These are phyloP conservation scores for Fusarium devonianum DNA, from an alignment of 2,329 filamentous ascomycete species.

Conservation along the genomic window DNA sequence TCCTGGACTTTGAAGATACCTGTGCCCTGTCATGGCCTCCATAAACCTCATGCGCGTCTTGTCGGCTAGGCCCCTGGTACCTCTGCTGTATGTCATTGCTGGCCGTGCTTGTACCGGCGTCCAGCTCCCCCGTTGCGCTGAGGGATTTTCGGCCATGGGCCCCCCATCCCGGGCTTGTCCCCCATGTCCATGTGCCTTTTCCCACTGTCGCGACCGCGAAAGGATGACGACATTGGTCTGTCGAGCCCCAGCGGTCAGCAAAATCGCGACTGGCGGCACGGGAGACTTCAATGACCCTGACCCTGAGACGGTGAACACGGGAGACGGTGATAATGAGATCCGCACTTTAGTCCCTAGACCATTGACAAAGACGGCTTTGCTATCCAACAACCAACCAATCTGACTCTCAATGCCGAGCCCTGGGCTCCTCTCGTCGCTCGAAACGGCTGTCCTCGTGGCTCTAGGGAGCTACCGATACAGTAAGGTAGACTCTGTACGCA, in stretches of 20 bases:
- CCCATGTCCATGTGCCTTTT: constrained; percentile 34
- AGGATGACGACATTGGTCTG: constrained; percentile 41
- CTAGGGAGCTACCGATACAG: constrained; percentile 2
- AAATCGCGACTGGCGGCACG: constrained; percentile 39
- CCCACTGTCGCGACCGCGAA: constrained; percentile 22
- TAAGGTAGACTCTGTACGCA: no score
- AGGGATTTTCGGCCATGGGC: constrained; percentile 41
- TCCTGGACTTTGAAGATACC: constrained; percentile 23
- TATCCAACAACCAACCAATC: constrained; percentile 1
- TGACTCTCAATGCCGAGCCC: constrained; percentile 10
- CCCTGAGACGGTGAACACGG: constrained; percentile 2
- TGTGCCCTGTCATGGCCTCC: constrained; percentile 10
- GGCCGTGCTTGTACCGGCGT: constrained; percentile 31
- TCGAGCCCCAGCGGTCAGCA: constrained; percentile 40
- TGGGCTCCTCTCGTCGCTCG: constrained; percentile 3
- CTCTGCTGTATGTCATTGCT: constrained; percentile 39
- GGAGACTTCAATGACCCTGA: constrained; percentile 11
- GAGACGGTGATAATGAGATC: constrained; percentile 14
- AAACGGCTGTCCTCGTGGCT: constrained; percentile 21
- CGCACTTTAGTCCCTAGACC: no score
- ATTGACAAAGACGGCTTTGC: constrained; percentile 17
- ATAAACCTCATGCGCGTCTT: constrained; percentile 22
- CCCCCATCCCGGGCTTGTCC: constrained; percentile 22
- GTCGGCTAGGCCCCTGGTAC: constrained; percentile 33
- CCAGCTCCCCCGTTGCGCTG: constrained; percentile 32